Percentiles rank a stretch among this genome's conserved stretches.
phyloP scores from a whole-genome alignment of 306 rosid species.

The Casuarina glauca region DNA sequence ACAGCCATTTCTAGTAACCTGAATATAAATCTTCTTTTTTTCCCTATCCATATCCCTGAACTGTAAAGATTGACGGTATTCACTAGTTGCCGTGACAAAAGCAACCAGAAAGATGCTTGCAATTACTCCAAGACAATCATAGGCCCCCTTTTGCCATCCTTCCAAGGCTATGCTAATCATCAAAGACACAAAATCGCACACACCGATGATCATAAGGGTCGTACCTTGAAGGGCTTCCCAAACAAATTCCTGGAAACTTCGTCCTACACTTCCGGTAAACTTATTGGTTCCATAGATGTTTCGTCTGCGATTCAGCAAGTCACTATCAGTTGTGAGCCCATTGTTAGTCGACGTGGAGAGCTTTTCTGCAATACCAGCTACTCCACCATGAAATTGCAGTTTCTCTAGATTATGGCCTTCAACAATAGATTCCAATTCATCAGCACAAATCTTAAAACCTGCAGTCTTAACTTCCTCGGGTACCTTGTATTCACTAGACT shows the following conservation, averaged over 20 bases:
- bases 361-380: conserved; percentile 66
- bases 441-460: conserved; percentile 78
- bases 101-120: conserved; percentile 94
- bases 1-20: conserved; percentile 82
- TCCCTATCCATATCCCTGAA: conserved; percentile 96
- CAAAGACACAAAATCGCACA: conserved; percentile 82
- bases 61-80: conserved; percentile 88
- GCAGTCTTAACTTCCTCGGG: conserved; percentile 77
- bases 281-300: conserved; percentile 72
- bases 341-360: conserved; percentile 58
- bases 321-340: conserved; percentile 52
- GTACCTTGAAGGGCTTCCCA: conserved; percentile 98
- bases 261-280: conserved; percentile 62
- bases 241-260: conserved; percentile 82
- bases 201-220: conserved; percentile 94
- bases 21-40: conserved; percentile 84
- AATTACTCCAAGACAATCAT: conserved; percentile 92
- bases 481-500: conserved; percentile 58
- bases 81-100: conserved; percentile 91
- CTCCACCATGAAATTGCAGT: conserved; percentile 70
- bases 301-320: conserved; percentile 47
- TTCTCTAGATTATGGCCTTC: conserved; percentile 80
- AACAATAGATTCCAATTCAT: conserved; percentile 85
- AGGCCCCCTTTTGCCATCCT: conserved; percentile 95
- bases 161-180: conserved; percentile 77